These are phyloP conservation scores for Phytophthora fragariaefolia DNA, from an alignment of 352 stramenopile genomes.

Conservation along the genomic window DNA sequence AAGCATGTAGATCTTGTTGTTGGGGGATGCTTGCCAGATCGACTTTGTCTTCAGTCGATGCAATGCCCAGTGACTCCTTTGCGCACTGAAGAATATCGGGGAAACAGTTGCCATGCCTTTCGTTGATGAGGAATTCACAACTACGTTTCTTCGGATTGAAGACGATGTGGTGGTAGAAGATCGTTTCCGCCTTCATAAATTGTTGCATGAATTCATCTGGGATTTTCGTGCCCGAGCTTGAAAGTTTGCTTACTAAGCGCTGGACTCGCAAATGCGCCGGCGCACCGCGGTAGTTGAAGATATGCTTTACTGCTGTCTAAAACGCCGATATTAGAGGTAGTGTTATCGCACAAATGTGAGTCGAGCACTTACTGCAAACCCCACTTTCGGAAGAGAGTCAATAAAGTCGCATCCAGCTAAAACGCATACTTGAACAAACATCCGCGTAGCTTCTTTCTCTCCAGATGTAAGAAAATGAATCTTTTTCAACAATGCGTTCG, in stretches of 20 bases:
- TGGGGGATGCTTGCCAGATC: slow-evolving; percentile 21
- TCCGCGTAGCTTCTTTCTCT: slow-evolving; percentile 65
- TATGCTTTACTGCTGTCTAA: slow-evolving; percentile 80
- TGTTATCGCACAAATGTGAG: no score
- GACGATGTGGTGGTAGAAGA: slow-evolving; percentile 85
- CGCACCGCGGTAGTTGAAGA: slow-evolving; percentile 75
- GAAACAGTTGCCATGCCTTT: slow-evolving; percentile 54
- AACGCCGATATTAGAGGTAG: no score
- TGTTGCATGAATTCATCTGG: slow-evolving; percentile 58
- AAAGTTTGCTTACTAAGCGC: slow-evolving; percentile 70
- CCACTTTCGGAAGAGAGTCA: slow-evolving; percentile 78
- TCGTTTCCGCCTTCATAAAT: slow-evolving; percentile 67
- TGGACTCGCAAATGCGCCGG: slow-evolving; percentile 61
- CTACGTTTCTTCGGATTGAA: slow-evolving; percentile 56
- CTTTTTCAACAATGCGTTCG: slow-evolving; percentile 69
- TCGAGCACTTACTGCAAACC: slow-evolving; percentile 73
- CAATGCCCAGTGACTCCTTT: slow-evolving; percentile 45
- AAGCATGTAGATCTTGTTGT: slow-evolving; percentile 41
- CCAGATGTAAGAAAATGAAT: slow-evolving; percentile 63
- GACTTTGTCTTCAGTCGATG: slow-evolving; percentile 8
- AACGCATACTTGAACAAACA: slow-evolving; percentile 85
- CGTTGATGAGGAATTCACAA: slow-evolving; percentile 66
- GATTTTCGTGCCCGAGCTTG: slow-evolving; percentile 49
- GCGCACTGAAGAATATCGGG: slow-evolving; percentile 55
- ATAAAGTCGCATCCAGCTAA: slow-evolving; percentile 81